phyloP scores from a whole-genome alignment of 2,329 filamentous ascomycete species.

The Exophiala spinifera region DNA sequence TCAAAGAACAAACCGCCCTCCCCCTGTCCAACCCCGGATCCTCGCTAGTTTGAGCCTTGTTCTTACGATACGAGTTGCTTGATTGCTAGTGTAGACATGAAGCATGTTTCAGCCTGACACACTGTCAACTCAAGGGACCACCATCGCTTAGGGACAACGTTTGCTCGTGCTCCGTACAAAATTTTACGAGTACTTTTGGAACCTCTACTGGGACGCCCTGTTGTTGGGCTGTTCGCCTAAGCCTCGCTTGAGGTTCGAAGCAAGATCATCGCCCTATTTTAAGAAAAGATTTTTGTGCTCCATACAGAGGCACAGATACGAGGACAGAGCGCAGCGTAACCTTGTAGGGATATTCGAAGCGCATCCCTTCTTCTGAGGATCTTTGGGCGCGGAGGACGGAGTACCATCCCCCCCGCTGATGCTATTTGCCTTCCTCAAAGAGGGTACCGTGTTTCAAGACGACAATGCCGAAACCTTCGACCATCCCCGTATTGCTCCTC shows the following conservation, averaged over 20 bases:
- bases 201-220: background rate
- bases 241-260: background rate
- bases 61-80: background rate
- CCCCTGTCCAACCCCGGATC: background rate
- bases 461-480: background rate
- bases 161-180: too few species aligned
- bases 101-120: background rate
- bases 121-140: background rate
- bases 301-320: too few species aligned
- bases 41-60: background rate
- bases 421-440: too few species aligned
- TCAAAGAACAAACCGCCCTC: background rate
- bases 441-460: background rate
- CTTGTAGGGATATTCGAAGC: too few species aligned
- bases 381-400: too few species aligned
- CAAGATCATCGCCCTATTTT: too few species aligned
- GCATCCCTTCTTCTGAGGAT: too few species aligned
- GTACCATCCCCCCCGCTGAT: too few species aligned
- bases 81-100: background rate
- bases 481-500: conserved; percentile 44
- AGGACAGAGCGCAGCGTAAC: too few species aligned
- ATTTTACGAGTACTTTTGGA: too few species aligned
- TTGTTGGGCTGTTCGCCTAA: background rate
- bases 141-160: too few species aligned
- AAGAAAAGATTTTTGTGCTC: too few species aligned